Conservation (phyloP, 257 asterid species). For the Lycium ferocissimum region DNA sequence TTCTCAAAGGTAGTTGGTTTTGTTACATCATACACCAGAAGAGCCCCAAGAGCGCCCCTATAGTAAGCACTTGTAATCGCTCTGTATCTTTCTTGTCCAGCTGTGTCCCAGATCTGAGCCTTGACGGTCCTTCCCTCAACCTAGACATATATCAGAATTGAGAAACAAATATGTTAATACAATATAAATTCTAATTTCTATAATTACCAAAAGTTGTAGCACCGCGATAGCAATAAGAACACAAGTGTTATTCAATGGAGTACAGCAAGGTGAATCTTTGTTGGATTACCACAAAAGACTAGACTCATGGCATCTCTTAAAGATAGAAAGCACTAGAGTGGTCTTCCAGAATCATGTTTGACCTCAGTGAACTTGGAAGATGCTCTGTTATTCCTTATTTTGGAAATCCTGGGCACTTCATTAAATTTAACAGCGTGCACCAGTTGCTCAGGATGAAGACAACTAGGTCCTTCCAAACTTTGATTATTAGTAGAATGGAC, state of each 20-base stretch:
- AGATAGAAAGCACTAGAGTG: neutral
- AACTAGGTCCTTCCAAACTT: neutral
- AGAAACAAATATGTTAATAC: neutral
- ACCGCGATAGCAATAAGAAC: neutral
- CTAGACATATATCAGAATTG: constrained; percentile 35
- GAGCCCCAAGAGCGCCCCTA: constrained; percentile 96
- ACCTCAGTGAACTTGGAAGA: neutral
- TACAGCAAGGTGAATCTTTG: neutral
- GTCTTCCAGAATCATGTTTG: neutral
- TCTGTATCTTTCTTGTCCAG: constrained; percentile 98
- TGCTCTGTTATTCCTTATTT: neutral
- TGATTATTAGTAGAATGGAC: neutral
- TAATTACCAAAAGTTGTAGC: neutral
- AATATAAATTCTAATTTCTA: neutral
- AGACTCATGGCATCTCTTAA: neutral
- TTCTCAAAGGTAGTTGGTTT: constrained; percentile 92
- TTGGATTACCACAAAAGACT: neutral
- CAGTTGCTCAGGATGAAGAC: neutral
- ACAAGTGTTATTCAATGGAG: constrained; percentile 7
- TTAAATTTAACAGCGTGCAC: neutral
- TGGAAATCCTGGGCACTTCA: neutral
- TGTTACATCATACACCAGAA: constrained; percentile 89
- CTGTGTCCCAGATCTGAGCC: constrained; percentile 99
- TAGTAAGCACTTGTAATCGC: constrained; percentile 98
- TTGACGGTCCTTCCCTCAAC: constrained; percentile 94